These are phyloP conservation scores for Cornus suecica DNA, from an alignment of 148 eudicot genomes.

Conservation along the genomic window DNA sequence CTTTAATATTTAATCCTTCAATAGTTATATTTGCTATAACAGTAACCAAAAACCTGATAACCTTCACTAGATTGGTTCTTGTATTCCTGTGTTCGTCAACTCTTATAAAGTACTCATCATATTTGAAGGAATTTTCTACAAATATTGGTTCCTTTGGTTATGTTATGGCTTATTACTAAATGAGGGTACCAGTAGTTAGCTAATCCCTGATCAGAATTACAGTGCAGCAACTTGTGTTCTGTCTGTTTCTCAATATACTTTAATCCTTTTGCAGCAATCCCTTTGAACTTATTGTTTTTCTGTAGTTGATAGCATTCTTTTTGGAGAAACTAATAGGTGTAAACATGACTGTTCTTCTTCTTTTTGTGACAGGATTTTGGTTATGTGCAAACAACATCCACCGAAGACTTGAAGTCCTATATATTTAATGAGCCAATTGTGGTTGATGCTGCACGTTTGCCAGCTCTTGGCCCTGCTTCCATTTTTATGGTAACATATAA, in stretches of 20 bases:
- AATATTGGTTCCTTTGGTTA: background rate
- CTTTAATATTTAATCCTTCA: too few species aligned
- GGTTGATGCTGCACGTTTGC: conserved; percentile 84
- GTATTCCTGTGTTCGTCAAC: background rate
- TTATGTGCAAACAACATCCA: conserved; percentile 93
- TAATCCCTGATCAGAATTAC: background rate
- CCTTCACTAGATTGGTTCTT: background rate
- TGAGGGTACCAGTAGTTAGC: background rate
- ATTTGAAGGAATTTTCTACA: background rate
- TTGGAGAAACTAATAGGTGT: background rate
- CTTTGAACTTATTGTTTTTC: background rate
- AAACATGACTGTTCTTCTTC: conserved; percentile 10
- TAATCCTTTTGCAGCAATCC: background rate
- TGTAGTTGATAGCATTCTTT: background rate
- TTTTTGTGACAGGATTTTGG: conserved; percentile 74
- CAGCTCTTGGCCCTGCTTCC: conserved; percentile 82
- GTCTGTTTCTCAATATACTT: background rate
- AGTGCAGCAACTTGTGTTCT: background rate
- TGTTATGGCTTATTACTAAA: background rate
- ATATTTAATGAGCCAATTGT: conserved; percentile 90
- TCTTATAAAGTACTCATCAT: background rate
- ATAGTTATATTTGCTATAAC: background rate
- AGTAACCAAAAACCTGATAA: background rate
- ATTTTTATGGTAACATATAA: conserved; percentile 71
- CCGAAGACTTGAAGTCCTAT: conserved; percentile 86